Conservation (phyloP, 495 filamentous ascomycete genomes). For the Recurvomyces mirabilis region DNA sequence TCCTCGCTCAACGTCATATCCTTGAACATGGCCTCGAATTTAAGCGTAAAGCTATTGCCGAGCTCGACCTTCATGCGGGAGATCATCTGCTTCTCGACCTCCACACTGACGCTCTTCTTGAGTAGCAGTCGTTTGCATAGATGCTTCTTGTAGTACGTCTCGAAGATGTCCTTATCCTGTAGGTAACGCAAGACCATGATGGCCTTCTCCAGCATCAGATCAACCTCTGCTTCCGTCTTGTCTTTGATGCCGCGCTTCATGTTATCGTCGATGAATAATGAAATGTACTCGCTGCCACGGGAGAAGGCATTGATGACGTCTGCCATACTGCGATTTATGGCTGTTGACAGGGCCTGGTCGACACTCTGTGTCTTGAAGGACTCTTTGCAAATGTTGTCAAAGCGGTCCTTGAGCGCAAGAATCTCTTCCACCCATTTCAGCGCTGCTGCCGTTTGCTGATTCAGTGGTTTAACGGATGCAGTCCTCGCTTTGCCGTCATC, state of each 20-base stretch:
- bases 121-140: constrained; percentile 74
- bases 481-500: constrained; percentile 25
- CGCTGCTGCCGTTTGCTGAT: constrained; percentile 63
- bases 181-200: constrained; percentile 79
- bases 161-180: constrained; percentile 87
- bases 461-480: constrained; percentile 36
- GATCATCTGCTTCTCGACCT: constrained; percentile 91
- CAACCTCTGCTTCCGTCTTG: constrained; percentile 85
- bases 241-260: constrained; percentile 87
- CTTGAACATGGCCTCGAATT: constrained; percentile 95
- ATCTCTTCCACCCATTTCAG: constrained; percentile 96
- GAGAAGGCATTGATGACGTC: constrained; percentile 83
- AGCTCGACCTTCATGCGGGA: constrained; percentile 91
- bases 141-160: constrained; percentile 97
- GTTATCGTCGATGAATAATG: constrained; percentile 94
- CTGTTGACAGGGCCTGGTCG: constrained; percentile 71
- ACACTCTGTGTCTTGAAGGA: constrained; percentile 60
- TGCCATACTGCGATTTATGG: constrained; percentile 71
- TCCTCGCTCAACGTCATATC: constrained; percentile 90
- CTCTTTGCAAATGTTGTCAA: constrained; percentile 59
- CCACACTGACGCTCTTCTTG: constrained; percentile 74
- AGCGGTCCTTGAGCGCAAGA: constrained; percentile 77
- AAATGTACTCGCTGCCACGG: constrained; percentile 81
- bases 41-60: constrained; percentile 83
- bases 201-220: constrained; percentile 76